Conservation (phyloP, 139 green algal genomes). For the Chlamydomonas schloesseri region DNA sequence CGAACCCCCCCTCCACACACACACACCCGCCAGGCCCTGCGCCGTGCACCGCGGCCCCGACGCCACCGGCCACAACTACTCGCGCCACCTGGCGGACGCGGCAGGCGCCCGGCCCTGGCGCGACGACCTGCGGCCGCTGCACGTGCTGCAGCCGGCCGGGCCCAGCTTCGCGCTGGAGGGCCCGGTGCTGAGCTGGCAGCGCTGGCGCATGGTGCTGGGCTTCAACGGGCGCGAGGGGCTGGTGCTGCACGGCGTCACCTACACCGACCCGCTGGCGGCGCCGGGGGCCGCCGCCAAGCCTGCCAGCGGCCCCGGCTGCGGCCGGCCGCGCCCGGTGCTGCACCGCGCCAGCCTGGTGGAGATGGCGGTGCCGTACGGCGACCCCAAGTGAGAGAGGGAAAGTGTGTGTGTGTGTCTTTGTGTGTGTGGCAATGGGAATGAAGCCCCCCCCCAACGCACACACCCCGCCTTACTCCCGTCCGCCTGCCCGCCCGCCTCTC, state of each 20-base stretch:
- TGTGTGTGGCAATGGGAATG: too few relatives aligned
- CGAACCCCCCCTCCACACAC: constrained; percentile 55
- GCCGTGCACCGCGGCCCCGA: too few relatives aligned
- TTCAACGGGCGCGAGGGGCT: constrained; percentile 95
- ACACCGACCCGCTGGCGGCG: constrained; percentile 61
- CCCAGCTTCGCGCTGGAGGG: constrained; percentile 82
- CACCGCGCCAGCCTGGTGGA: constrained; percentile 85
- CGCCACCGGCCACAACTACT: too few relatives aligned
- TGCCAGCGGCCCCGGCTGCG: constrained; percentile 16
- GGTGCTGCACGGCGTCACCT: constrained; percentile 82
- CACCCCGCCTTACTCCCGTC: too few relatives aligned
- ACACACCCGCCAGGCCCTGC: too few relatives aligned
- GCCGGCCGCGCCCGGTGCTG: constrained; percentile 74
- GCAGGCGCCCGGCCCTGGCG: constrained; percentile 30
- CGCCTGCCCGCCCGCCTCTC: background rate
- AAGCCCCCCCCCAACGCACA: too few relatives aligned
- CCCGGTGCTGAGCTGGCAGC: constrained; percentile 84
- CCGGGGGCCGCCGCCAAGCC: too few relatives aligned
- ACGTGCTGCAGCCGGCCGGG: constrained; percentile 79
- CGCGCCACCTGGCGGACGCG: constrained; percentile 44
- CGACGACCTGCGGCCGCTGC: constrained; percentile 78
- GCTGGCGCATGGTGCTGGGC: constrained; percentile 88
- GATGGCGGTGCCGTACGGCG: constrained; percentile 93
- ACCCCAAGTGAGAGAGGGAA: constrained; percentile 55
- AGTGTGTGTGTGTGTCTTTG: background rate